These are phyloP conservation scores for Saccharomyces hybrid DNA, from an alignment of 1,139 yeast species.

Conservation along the genomic window DNA sequence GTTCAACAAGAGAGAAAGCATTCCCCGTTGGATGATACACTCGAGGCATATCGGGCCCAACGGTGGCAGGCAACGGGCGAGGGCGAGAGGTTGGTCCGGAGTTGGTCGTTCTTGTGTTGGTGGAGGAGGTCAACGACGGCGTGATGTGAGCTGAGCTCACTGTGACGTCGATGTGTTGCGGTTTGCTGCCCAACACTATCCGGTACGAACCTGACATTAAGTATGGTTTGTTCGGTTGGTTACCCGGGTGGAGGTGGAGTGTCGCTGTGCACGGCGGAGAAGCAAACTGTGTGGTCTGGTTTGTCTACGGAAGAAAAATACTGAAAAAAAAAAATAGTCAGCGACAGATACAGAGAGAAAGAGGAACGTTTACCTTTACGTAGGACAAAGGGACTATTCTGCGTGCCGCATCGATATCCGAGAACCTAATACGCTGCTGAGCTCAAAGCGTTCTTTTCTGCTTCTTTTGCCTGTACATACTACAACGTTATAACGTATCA, in stretches of 20 bases:
- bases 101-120: neutral
- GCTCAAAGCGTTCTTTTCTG: too few species aligned
- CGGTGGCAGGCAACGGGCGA: neutral
- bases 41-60: neutral
- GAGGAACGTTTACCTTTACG: neutral
- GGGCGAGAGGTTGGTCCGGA: neutral
- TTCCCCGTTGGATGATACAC: neutral
- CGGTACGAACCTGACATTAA: too few species aligned
- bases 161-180: slow-evolving; percentile 1
- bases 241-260: too few species aligned
- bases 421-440: too few species aligned
- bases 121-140: neutral
- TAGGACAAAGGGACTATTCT: neutral
- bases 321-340: neutral
- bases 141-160: neutral
- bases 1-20: neutral
- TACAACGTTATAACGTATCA: too few species aligned
- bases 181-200: too few species aligned
- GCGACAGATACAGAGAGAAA: neutral
- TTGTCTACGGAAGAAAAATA: neutral
- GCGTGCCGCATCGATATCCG: too few species aligned
- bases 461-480: neutral
- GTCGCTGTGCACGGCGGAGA: too few species aligned
- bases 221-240: too few species aligned
- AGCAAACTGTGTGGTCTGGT: too few species aligned